phyloP scores from a whole-genome alignment of 192 early-diverging fungal species.

The Coemansia aciculifera region DNA sequence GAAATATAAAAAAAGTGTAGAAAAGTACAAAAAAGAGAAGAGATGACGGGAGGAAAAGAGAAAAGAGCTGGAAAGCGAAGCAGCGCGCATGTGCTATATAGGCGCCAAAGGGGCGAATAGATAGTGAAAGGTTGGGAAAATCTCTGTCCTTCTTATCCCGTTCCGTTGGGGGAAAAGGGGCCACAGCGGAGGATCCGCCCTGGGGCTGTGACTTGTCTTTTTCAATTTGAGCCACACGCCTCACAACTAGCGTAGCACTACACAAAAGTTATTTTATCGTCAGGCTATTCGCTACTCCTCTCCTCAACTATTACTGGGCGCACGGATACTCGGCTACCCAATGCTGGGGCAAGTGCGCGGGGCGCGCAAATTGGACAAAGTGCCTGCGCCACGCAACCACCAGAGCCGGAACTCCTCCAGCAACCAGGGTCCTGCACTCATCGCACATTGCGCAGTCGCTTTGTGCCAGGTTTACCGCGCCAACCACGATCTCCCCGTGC shows the following conservation, averaged over 20 bases:
- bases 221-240: neutral
- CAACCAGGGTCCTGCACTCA: slow-evolving; percentile 16
- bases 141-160: slow-evolving; percentile 7
- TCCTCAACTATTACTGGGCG: neutral
- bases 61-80: slow-evolving; percentile 4
- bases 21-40: slow-evolving; percentile 23
- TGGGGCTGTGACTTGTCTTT: neutral
- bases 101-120: neutral
- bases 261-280: neutral
- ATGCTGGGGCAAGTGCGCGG: slow-evolving; percentile 42
- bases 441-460: slow-evolving; percentile 18
- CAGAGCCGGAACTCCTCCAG: slow-evolving; percentile 27
- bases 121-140: slow-evolving; percentile 4
- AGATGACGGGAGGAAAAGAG: slow-evolving; percentile 13
- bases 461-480: neutral
- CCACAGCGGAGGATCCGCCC: neutral
- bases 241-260: neutral
- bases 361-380: slow-evolving; percentile 39
- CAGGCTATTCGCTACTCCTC: neutral
- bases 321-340: slow-evolving; percentile 32
- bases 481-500: slow-evolving; percentile 47
- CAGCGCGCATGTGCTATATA: neutral
- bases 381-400: slow-evolving; percentile 39
- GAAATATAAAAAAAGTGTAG: slow-evolving; percentile 13
- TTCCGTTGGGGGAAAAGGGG: slow-evolving; percentile 7